Base-by-base conservation (phyloP, 1,284 basidiomycete species). In the Melanopsichium pennsylvanicum region DNA sequence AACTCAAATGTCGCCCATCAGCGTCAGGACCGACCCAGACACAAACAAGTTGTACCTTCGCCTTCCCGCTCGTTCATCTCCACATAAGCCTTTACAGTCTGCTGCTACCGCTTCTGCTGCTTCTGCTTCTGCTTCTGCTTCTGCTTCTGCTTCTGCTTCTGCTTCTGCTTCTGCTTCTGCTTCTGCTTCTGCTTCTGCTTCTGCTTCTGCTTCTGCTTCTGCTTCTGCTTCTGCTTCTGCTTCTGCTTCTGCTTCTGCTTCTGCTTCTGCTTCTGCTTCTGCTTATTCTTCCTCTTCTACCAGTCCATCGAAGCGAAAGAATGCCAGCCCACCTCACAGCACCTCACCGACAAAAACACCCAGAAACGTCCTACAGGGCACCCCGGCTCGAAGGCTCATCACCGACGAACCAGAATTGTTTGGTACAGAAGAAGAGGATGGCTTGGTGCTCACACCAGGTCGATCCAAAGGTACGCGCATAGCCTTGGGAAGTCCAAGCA, bases 11-110 rank as follows among this genome's bases (percentile, higher is more conserved):
- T 70, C 71, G 26, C 69, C 64, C 4, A 68, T 73, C 45, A 60
- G 49, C 5, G 71, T 73, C 8, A 55, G 68, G n/a, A 61, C 62
- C 8, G 71, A 71, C 39, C 71, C 71, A 5, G 71, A 73, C 38
- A 67, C 45, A 18, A 68, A 67, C 38, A 74, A 74, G 48, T 54
- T 72, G 48, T 72, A 42, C 32, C 50, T 72, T 13, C 26, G 63
- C 39, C 34, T 69, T 13, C 34, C 57, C 32, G 46, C n/a, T n/a
- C n/a, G n/a, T n/a, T n/a, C n/a, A n/a, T n/a, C n/a, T n/a, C n/a
- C n/a, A n/a, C n/a, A n/a, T n/a, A n/a, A n/a, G n/a, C n/a, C n/a
- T n/a, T n/a, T n/a, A n/a, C n/a, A n/a, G n/a, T n/a, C n/a, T n/a
- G n/a, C n/a, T n/a, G n/a, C n/a, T n/a, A n/a, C n/a, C n/a, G n/a